Conservation (phyloP, 495 filamentous ascomycete genomes). For the Xylaria sp. region DNA sequence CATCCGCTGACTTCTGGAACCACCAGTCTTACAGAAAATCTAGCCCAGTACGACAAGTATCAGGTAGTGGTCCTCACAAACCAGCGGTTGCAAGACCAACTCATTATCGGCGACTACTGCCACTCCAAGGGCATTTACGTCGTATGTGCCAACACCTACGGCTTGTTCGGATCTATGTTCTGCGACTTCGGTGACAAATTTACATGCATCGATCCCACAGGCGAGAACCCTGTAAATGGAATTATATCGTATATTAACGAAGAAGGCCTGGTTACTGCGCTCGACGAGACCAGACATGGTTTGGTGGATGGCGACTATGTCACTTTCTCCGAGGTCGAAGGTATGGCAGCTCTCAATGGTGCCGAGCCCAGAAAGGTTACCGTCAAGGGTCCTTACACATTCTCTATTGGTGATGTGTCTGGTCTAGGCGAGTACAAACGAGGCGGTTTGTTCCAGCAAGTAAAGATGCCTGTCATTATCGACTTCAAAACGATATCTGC, state of each 20-base stretch:
- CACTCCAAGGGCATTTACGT: slow-evolving; percentile 91
- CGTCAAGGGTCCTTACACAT: slow-evolving; percentile 96
- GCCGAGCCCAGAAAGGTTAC: slow-evolving; percentile 85
- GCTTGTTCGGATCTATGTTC: slow-evolving; percentile 94
- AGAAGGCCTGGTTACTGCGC: slow-evolving; percentile 87
- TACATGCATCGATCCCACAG: slow-evolving; percentile 84
- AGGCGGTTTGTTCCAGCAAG: slow-evolving; percentile 90
- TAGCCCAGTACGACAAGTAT: slow-evolving; percentile 81
- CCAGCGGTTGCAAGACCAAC: slow-evolving; percentile 77
- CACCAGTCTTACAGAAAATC: slow-evolving; percentile 66
- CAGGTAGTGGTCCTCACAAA: slow-evolving; percentile 92
- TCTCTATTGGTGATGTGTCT: slow-evolving; percentile 94
- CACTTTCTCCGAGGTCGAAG: slow-evolving; percentile 90
- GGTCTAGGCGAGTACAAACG: slow-evolving; percentile 82
- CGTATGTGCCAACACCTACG: slow-evolving; percentile 85
- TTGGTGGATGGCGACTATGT: slow-evolving; percentile 96
- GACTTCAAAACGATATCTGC: slow-evolving; percentile 82
- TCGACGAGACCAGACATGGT: slow-evolving; percentile 95
- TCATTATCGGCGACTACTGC: slow-evolving; percentile 86
- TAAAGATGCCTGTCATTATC: slow-evolving; percentile 96
- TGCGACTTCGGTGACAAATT: slow-evolving; percentile 97
- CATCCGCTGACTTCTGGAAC: slow-evolving; percentile 31
- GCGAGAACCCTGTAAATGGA: slow-evolving; percentile 84
- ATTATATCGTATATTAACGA: slow-evolving; percentile 91
- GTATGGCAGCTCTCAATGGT: slow-evolving; percentile 89